These are phyloP conservation scores for Lactarius quietus DNA, from an alignment of 768 basidiomycete genomes.

Conservation along the genomic window DNA sequence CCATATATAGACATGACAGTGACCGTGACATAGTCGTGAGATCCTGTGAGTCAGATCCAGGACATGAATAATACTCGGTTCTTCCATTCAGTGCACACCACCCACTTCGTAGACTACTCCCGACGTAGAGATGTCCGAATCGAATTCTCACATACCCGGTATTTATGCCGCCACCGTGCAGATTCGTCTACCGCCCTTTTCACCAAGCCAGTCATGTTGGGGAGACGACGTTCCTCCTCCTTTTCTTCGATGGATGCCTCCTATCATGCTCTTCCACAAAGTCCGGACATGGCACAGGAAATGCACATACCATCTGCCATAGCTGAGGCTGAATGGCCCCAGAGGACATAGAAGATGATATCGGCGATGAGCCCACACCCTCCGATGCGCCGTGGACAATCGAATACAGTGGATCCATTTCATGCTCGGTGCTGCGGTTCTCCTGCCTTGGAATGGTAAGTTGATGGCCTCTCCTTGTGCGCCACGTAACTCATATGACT, in stretches of 20 bases:
- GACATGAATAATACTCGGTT: not conserved
- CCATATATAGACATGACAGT: not conserved
- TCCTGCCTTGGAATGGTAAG: constrained; percentile 90
- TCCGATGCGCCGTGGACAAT: constrained; percentile 35
- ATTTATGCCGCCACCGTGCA: not conserved
- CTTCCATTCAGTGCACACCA: not conserved
- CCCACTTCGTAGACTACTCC: not conserved
- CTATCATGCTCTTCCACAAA: constrained; percentile 21
- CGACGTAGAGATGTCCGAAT: not conserved
- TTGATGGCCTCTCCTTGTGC: not conserved
- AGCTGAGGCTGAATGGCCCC: constrained; percentile 5
- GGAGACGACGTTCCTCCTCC: constrained; percentile 17
- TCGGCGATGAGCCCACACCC: not conserved
- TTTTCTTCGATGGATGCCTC: constrained; percentile 9
- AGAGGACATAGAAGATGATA: constrained; percentile 15
- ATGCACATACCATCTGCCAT: constrained; percentile 11
- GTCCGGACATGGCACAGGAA: constrained; percentile 4
- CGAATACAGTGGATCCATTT: constrained; percentile 64
- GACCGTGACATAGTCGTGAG: not conserved
- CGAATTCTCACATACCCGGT: not conserved
- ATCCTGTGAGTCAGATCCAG: not conserved
- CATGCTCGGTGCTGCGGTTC: constrained; percentile 69
- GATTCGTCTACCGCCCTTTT: not conserved
- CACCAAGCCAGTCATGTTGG: not conserved
- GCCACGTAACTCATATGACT: not conserved